These are phyloP conservation scores for Suaeda aralocaspica DNA, from an alignment of 148 eudicot species.

Conservation along the genomic window DNA sequence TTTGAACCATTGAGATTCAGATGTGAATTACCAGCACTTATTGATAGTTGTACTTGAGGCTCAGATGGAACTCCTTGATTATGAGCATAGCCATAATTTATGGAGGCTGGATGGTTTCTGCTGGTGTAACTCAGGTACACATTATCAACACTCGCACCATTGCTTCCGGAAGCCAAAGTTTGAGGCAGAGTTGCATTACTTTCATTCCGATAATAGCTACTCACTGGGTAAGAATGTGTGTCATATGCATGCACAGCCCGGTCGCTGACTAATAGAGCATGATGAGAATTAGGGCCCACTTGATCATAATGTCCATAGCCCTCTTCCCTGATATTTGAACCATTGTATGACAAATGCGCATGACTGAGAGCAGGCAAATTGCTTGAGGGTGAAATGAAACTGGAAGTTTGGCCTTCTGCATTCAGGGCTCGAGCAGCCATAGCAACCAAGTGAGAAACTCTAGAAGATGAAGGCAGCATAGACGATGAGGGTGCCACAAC, in stretches of 20 bases:
- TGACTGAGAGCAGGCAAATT: slow-evolving; percentile 7
- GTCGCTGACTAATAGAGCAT: neutral
- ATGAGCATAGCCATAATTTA: slow-evolving; percentile 8
- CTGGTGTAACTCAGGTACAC: neutral
- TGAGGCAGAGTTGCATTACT: slow-evolving; percentile 1
- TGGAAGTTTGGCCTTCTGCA: slow-evolving; percentile 11
- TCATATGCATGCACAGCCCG: neutral
- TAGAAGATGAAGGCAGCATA: slow-evolving; percentile 1
- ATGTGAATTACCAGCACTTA: too few relatives aligned
- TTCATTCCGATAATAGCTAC: slow-evolving; percentile 18
- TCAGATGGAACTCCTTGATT: slow-evolving; percentile 7
- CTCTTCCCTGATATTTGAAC: neutral
- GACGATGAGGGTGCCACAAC: slow-evolving; percentile 13
- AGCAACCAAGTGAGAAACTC: slow-evolving; percentile 22
- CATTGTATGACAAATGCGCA: neutral
- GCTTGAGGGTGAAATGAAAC: neutral
- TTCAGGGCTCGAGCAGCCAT: slow-evolving; percentile 18
- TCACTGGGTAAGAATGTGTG: neutral
- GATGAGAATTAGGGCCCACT: slow-evolving; percentile 1
- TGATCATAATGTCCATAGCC: slow-evolving; percentile 7
- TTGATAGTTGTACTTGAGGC: too few relatives aligned
- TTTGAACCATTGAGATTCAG: too few relatives aligned
- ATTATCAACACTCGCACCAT: slow-evolving; percentile 6
- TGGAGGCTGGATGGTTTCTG: neutral
- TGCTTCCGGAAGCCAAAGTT: neutral